Percentiles rank a stretch among this genome's conserved stretches.
Conservation (phyloP, 2,329 filamentous ascomycete species). For the Talaromyces albobiverticillius region DNA sequence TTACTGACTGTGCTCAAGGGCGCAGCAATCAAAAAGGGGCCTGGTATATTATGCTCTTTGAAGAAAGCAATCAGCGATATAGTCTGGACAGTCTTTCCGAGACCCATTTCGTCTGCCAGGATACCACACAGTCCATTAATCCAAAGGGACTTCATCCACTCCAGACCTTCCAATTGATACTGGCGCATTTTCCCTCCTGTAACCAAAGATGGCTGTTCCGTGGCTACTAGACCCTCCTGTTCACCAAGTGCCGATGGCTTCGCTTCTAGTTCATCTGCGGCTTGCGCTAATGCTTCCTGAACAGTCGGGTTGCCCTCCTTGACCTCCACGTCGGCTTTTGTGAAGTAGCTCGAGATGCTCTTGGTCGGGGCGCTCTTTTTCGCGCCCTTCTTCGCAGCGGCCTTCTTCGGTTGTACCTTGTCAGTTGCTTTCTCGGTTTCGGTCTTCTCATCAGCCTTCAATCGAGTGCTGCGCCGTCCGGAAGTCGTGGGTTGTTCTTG, state of each 20-base stretch:
- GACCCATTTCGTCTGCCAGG: conserved; percentile 88
- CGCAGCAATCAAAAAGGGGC: conserved; percentile 86
- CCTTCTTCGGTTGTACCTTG: conserved; percentile 21
- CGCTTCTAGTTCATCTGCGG: conserved; percentile 56
- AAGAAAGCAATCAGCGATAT: conserved; percentile 84
- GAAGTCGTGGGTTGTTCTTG: conserved; percentile 21
- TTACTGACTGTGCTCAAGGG: conserved; percentile 90
- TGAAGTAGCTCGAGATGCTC: conserved; percentile 60
- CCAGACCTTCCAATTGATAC: conserved; percentile 90
- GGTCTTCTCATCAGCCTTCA: conserved; percentile 20
- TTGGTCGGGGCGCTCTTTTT: conserved; percentile 28
- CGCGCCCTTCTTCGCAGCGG: conserved; percentile 21
- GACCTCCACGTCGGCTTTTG: conserved; percentile 56
- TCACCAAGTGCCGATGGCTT: conserved; percentile 61
- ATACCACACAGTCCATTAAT: conserved; percentile 93
- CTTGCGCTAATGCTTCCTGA: conserved; percentile 57
- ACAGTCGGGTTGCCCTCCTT: conserved; percentile 54
- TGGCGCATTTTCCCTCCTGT: conserved; percentile 86
- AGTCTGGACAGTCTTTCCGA: conserved; percentile 89
- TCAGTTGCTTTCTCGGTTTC: conserved; percentile 13
- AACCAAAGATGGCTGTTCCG: conserved; percentile 79
- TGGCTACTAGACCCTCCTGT: conserved; percentile 68
- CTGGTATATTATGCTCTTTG: conserved; percentile 81
- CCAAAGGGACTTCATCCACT: conserved; percentile 81
- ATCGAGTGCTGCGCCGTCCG: conserved; percentile 32